Percentiles rank a stretch among this genome's conserved stretches.
Conservation (phyloP, 2,329 filamentous ascomycete genomes). For the Aspergillus neoniger region DNA sequence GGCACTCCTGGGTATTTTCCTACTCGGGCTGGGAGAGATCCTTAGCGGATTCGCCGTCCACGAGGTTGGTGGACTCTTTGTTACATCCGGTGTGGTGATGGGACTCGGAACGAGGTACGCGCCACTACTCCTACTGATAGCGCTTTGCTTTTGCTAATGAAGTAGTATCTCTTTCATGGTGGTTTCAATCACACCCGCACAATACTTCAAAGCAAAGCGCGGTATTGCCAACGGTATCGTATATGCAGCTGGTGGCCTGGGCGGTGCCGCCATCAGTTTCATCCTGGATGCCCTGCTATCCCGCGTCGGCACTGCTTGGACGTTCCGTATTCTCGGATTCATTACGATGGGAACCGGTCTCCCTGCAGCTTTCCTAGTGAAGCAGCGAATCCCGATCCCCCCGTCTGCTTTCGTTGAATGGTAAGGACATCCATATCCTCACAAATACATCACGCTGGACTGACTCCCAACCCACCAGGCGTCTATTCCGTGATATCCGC, state of each 20-base stretch:
- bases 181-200: constrained; percentile 52
- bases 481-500: constrained; percentile 54
- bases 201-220: constrained; percentile 58
- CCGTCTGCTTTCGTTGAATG: constrained; percentile 53
- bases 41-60: constrained; percentile 50
- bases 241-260: constrained; percentile 52
- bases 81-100: constrained; percentile 50
- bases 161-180: constrained; percentile 47
- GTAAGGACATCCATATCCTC: constrained; percentile 29
- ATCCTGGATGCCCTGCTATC: constrained; percentile 48
- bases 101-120: constrained; percentile 48
- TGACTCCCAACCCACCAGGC: constrained; percentile 33
- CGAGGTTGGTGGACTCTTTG: constrained; percentile 52
- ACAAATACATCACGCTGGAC: not conserved
- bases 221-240: constrained; percentile 57
- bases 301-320: constrained; percentile 45
- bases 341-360: constrained; percentile 56
- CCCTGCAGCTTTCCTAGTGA: constrained; percentile 57
- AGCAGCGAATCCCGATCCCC: constrained; percentile 39
- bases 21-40: constrained; percentile 55
- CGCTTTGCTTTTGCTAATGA: not conserved
- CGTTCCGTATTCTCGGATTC: constrained; percentile 48
- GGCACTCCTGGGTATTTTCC: constrained; percentile 51
- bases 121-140: not conserved
- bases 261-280: constrained; percentile 57